phyloP scores from a whole-genome alignment of 2,329 filamentous ascomycete genomes.

The Dendrostoma leiphaemia region DNA sequence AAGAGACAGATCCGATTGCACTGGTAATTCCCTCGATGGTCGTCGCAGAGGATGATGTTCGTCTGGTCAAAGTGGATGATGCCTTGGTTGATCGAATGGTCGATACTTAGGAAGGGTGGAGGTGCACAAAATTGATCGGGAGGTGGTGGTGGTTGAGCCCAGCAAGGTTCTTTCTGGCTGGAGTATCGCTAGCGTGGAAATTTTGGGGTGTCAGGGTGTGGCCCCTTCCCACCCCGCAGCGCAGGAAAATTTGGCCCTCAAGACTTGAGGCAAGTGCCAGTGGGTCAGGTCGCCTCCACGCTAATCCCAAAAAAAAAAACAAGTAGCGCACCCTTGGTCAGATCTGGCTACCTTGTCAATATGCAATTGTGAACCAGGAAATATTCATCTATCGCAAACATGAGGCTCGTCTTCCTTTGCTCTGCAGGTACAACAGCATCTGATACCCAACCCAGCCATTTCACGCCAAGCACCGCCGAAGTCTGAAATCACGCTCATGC shows the following conservation, averaged over 20 bases:
- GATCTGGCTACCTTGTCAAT: too few relatives aligned
- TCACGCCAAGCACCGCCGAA: too few relatives aligned
- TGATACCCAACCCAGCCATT: not conserved
- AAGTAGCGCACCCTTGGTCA: too few relatives aligned
- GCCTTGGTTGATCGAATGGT: not conserved
- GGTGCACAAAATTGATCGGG: not conserved
- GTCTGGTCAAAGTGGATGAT: not conserved
- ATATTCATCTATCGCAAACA: not conserved
- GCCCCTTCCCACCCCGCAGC: not conserved
- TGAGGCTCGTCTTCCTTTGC: too few relatives aligned
- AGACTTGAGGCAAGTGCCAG: not conserved
- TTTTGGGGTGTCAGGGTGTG: constrained; percentile 1
- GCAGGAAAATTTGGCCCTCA: constrained; percentile 1
- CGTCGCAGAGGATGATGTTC: not conserved
- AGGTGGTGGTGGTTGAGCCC: constrained; percentile 1
- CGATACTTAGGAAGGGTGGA: not conserved
- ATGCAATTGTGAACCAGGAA: not conserved
- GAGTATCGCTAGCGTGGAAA: constrained; percentile 3
- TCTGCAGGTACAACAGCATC: not conserved
- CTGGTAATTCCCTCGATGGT: not conserved
- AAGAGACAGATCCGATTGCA: not conserved
- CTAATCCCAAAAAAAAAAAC: too few relatives aligned
- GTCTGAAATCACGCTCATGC: too few relatives aligned
- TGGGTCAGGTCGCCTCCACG: not conserved
- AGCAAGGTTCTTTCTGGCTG: not conserved